A percentile compares a stretch with the other conserved stretches of the same genome.
Evolutionary conservation across 176 grass and related monocot species (phyloP).

Genomic region (Musa schizocarpa): DNA sequence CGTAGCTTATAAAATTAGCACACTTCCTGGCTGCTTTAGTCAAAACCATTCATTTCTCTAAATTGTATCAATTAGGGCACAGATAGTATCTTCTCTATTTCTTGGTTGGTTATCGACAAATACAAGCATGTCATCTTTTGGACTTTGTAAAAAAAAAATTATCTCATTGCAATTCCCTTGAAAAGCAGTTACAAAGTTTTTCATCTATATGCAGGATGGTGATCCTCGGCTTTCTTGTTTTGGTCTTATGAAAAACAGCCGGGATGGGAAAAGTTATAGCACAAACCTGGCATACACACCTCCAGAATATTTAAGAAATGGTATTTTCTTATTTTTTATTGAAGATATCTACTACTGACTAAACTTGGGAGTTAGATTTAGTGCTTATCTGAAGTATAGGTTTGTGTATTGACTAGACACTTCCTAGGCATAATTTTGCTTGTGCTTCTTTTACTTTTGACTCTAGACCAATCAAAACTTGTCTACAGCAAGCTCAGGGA

Average conservation of each 20-base stretch:
- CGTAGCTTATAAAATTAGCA: neutral
- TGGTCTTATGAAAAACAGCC: slow-evolving; percentile 96
- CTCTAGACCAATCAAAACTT: neutral
- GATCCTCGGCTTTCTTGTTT: slow-evolving; percentile 92
- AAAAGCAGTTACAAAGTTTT: neutral
- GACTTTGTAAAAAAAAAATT: too few relatives aligned
- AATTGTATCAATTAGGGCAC: neutral
- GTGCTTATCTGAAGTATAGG: neutral
- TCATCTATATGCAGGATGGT: slow-evolving; percentile 57
- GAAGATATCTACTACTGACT: neutral
- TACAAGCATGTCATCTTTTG: too few relatives aligned
- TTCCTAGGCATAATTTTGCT: neutral
- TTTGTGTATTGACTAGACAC: neutral
- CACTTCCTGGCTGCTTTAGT: too few relatives aligned
- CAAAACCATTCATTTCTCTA: too few relatives aligned
- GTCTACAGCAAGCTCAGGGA: neutral
- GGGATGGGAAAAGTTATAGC: slow-evolving; percentile 98
- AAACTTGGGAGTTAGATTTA: neutral
- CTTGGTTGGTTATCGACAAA: too few relatives aligned
- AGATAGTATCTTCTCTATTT: neutral
- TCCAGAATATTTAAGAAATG: slow-evolving; percentile 95
- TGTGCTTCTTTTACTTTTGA: neutral
- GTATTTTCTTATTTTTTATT: slow-evolving; percentile 30
- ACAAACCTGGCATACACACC: slow-evolving; percentile 97
- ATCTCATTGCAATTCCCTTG: neutral